Evolutionary conservation across 164 flowering plant species (phyloP).

Genomic region (Vitis labrusca): DNA sequence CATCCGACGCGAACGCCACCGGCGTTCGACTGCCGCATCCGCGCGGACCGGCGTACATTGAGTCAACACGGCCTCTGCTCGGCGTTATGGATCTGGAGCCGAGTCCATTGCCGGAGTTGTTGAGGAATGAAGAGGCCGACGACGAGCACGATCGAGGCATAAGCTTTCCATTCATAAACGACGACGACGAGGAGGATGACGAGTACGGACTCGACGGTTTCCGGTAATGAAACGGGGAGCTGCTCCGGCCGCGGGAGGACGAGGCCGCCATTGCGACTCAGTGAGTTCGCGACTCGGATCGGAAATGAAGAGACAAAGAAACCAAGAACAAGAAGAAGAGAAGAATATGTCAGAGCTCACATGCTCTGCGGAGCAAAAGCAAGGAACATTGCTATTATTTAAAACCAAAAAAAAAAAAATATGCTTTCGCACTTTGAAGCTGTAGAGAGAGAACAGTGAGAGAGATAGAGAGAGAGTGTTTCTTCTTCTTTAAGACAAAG

Average conservation of each 20-base stretch:
- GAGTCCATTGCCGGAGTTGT: constrained; percentile 36
- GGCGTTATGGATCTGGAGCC: constrained; percentile 69
- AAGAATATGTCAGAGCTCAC: constrained; percentile 65
- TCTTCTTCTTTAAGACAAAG: constrained; percentile 51
- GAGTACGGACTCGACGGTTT: constrained; percentile 69
- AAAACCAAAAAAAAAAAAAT: not conserved
- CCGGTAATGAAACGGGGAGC: constrained; percentile 78
- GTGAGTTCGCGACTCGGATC: constrained; percentile 12
- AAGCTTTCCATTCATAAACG: constrained; percentile 47
- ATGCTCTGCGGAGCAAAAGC: constrained; percentile 45
- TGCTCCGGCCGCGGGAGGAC: constrained; percentile 77
- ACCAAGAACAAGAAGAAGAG: constrained; percentile 8
- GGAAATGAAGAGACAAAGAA: not conserved
- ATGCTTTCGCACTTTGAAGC: not conserved
- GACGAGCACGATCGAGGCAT: constrained; percentile 74
- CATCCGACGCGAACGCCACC: constrained; percentile 52
- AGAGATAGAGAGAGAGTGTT: constrained; percentile 21
- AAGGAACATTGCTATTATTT: constrained; percentile 21
- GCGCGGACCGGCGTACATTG: constrained; percentile 27
- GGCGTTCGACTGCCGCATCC: constrained; percentile 36
- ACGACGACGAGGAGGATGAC: constrained; percentile 69
- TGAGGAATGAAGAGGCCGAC: constrained; percentile 54
- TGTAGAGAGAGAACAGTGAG: constrained; percentile 11
- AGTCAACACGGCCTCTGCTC: constrained; percentile 41
- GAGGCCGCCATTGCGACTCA: constrained; percentile 54